Evolutionary conservation across 2,329 filamentous ascomycete genomes (phyloP).

Genomic region (Talaromyces sp.): DNA sequence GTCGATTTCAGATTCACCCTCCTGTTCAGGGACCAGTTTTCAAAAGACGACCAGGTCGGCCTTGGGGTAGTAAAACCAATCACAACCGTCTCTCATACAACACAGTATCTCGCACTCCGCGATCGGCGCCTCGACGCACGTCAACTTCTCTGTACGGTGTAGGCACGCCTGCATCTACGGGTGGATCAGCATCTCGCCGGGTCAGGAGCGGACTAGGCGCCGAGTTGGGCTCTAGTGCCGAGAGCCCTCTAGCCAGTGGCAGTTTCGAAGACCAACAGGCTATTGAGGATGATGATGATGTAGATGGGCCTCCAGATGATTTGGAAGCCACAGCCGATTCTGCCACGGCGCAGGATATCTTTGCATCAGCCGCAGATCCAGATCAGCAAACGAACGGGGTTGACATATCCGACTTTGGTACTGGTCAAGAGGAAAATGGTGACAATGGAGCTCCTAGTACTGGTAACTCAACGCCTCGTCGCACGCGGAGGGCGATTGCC

Average conservation of each 20-base stretch:
- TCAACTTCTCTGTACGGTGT: conserved; percentile 20
- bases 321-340: neutral
- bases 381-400: neutral
- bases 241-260: conserved; percentile 1
- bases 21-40: conserved; percentile 32
- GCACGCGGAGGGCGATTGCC: conserved; percentile 4
- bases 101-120: conserved; percentile 27
- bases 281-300: neutral
- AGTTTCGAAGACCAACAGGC: neutral
- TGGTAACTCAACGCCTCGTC: conserved; percentile 2
- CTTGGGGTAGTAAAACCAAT: conserved; percentile 27
- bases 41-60: conserved; percentile 35
- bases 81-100: conserved; percentile 22
- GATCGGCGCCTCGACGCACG: conserved; percentile 31
- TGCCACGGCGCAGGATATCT: neutral
- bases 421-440: neutral
- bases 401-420: neutral
- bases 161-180: conserved; percentile 23
- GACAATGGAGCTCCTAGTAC: neutral
- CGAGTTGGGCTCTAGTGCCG: conserved; percentile 1
- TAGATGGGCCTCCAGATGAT: neutral
- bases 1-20: conserved; percentile 40
- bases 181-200: conserved; percentile 17
- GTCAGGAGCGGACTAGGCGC: conserved; percentile 27
- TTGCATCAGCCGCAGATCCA: neutral